Conservation (phyloP, 352 stramenopile genomes). For the Globisporangium cystogenes region DNA sequence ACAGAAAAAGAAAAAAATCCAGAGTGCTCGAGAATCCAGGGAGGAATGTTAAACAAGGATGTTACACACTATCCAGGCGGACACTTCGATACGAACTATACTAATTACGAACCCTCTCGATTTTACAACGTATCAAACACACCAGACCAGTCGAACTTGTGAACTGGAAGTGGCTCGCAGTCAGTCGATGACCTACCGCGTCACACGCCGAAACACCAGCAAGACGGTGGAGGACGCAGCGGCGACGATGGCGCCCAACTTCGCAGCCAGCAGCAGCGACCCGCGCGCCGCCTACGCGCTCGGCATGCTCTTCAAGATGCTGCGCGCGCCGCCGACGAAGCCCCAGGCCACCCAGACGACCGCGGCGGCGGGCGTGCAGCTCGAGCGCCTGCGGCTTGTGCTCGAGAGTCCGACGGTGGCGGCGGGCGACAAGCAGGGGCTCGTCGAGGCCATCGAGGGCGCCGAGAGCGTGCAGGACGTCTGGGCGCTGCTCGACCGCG, state of each 20-base stretch:
- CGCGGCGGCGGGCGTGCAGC: background rate
- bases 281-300: constrained; percentile 30
- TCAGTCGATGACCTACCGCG: background rate
- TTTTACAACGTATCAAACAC: background rate
- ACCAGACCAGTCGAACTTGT: too few relatives aligned
- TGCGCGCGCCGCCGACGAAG: constrained; percentile 4
- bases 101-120: too few relatives aligned
- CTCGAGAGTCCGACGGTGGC: constrained; percentile 10
- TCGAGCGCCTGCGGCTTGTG: constrained; percentile 12
- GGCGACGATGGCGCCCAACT: constrained; percentile 11
- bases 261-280: constrained; percentile 7
- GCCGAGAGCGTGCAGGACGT: constrained; percentile 10
- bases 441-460: constrained; percentile 15
- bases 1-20: too few relatives aligned
- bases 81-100: too few relatives aligned
- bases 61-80: too few relatives aligned
- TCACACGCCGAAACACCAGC: background rate
- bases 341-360: background rate
- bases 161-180: too few relatives aligned
- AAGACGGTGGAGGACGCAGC: background rate
- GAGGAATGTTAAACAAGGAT: too few relatives aligned
- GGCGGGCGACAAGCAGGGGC: constrained; percentile 7
- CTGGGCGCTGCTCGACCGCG: constrained; percentile 6
- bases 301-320: constrained; percentile 23
- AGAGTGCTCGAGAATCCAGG: too few relatives aligned